phyloP scores from a whole-genome alignment of 2,329 filamentous ascomycete species.

The Cordyceps militaris region DNA sequence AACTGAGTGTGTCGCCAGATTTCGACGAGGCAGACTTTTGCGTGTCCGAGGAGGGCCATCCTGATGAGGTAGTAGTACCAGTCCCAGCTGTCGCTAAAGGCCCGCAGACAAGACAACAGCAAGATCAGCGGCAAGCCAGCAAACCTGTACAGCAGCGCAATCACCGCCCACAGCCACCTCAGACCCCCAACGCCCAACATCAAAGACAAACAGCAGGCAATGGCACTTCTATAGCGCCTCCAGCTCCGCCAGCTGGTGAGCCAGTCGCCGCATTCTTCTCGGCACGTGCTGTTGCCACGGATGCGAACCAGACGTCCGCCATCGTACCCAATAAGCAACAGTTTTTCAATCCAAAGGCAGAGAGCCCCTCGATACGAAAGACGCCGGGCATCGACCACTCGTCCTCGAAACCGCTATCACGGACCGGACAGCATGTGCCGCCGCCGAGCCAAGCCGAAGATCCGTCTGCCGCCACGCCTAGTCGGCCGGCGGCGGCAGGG shows the following conservation, averaged over 20 bases:
- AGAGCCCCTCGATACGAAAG: constrained; percentile 80
- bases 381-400: constrained; percentile 81
- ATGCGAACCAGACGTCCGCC: constrained; percentile 14
- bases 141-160: neutral
- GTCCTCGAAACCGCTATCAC: constrained; percentile 64
- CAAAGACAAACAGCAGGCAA: neutral
- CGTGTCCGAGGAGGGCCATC: constrained; percentile 61
- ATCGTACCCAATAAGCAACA: constrained; percentile 38
- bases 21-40: constrained; percentile 74
- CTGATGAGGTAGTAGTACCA: constrained; percentile 56
- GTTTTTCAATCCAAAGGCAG: constrained; percentile 65
- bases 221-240: neutral
- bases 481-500: constrained; percentile 13
- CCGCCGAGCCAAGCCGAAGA: constrained; percentile 26
- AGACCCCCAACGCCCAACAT: constrained; percentile 9
- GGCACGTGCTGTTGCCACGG: constrained; percentile 7
- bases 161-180: constrained; percentile 2
- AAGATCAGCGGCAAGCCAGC: neutral
- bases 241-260: neutral
- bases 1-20: constrained; percentile 32
- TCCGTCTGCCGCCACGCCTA: constrained; percentile 11
- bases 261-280: constrained; percentile 13
- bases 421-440: constrained; percentile 46
- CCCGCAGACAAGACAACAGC: constrained; percentile 3
- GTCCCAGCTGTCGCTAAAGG: neutral